These are phyloP conservation scores for Viola odorata DNA, from an alignment of 345 rosid species.

Conservation along the genomic window DNA sequence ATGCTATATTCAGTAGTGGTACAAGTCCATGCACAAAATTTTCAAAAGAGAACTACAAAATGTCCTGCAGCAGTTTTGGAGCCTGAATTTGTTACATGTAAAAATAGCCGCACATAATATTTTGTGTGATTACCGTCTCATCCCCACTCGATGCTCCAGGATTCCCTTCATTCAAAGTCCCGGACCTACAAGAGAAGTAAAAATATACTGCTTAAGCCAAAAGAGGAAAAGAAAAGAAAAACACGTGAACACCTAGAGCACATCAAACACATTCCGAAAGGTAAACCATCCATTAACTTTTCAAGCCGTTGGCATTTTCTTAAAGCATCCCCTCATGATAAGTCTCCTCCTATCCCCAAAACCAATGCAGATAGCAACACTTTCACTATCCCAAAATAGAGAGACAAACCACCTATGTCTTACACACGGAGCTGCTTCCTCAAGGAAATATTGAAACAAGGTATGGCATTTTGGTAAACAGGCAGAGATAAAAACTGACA, in stretches of 20 bases:
- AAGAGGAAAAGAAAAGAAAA: neutral
- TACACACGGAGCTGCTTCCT: too few species aligned
- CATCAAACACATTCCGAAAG: too few species aligned
- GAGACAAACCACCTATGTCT: too few species aligned
- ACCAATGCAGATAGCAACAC: too few species aligned
- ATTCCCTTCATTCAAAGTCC: slow-evolving; percentile 80
- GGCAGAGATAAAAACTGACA: too few species aligned
- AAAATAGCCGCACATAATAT: slow-evolving; percentile 12
- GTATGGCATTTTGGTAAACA: too few species aligned
- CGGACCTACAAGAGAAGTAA: slow-evolving; percentile 60
- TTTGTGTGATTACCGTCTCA: slow-evolving; percentile 63
- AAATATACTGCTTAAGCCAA: slow-evolving; percentile 4
- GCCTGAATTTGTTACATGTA: neutral
- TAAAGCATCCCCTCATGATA: too few species aligned
- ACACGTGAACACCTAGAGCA: neutral
- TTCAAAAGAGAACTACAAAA: slow-evolving; percentile 2
- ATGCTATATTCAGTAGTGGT: neutral
- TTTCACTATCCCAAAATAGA: too few species aligned
- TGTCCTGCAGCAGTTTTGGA: neutral
- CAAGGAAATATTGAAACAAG: too few species aligned
- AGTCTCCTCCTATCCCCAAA: too few species aligned
- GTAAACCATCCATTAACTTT: too few species aligned
- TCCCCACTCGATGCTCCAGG: slow-evolving; percentile 89
- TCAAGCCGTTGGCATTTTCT: too few species aligned
- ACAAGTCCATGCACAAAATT: neutral